Conservation (phyloP, 345 rosid species). For the Microcos paniculata region DNA sequence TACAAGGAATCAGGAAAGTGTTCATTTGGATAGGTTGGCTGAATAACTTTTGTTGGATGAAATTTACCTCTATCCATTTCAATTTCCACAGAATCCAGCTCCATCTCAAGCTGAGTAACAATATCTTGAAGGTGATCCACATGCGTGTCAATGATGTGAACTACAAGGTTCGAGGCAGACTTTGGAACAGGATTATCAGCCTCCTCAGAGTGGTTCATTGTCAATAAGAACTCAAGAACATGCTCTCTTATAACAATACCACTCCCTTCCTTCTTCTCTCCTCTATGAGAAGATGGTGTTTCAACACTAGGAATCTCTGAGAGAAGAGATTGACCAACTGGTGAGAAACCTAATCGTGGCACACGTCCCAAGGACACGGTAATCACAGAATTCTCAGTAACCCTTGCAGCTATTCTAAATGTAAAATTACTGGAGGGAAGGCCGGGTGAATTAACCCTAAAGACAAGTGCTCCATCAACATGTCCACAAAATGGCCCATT, state of each 20-base stretch:
- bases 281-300: conserved; percentile 40
- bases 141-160: conserved; percentile 86
- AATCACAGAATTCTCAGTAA: conserved; percentile 84
- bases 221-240: conserved; percentile 89
- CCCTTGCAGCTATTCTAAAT: conserved; percentile 87
- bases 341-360: conserved; percentile 91
- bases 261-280: conserved; percentile 55
- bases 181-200: conserved; percentile 95
- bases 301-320: conserved; percentile 91
- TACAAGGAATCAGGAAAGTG: neutral
- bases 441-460: conserved; percentile 95
- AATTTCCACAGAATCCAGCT: conserved; percentile 80
- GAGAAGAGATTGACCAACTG: conserved; percentile 72
- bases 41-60: neutral
- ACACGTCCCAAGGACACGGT: conserved; percentile 91
- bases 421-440: conserved; percentile 76
- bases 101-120: conserved; percentile 87
- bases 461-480: conserved; percentile 90
- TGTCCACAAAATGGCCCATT: conserved; percentile 92
- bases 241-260: conserved; percentile 93
- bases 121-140: conserved; percentile 94
- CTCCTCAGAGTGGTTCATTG: conserved; percentile 98
- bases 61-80: conserved; percentile 86
- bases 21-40: neutral
- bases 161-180: conserved; percentile 82